These are phyloP conservation scores for Leccinum arenicola DNA, from an alignment of 768 basidiomycete species.

Conservation along the genomic window DNA sequence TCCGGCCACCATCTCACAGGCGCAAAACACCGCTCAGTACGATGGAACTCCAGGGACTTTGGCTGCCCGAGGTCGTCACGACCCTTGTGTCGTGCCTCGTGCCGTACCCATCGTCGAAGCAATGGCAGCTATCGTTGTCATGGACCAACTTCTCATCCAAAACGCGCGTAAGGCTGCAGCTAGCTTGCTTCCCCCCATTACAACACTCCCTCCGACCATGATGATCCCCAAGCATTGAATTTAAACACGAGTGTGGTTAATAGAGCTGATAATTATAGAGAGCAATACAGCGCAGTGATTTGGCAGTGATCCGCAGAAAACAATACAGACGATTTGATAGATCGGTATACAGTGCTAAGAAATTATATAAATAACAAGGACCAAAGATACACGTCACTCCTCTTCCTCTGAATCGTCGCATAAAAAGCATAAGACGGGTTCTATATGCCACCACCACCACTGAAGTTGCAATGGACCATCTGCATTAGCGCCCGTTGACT, in stretches of 20 bases:
- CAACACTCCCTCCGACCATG: conserved; percentile 93
- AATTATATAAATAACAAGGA: neutral
- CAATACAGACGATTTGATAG: conserved; percentile 13
- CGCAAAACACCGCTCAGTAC: conserved; percentile 89
- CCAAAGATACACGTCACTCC: conserved; percentile 21
- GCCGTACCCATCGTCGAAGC: conserved; percentile 98
- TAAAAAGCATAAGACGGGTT: conserved; percentile 61
- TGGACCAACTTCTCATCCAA: conserved; percentile 92
- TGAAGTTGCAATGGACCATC: conserved; percentile 26
- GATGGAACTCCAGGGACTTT: conserved; percentile 86
- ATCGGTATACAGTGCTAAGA: neutral
- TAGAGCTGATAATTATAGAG: neutral
- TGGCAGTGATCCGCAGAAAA: conserved; percentile 8
- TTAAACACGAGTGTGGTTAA: conserved; percentile 4
- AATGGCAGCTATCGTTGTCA: conserved; percentile 93
- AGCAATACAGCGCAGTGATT: neutral
- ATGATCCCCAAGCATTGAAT: conserved; percentile 49
- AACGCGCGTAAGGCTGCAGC: conserved; percentile 76
- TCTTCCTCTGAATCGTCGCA: conserved; percentile 54
- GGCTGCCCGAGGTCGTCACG: conserved; percentile 91
- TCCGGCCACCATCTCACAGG: conserved; percentile 94
- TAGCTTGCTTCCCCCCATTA: conserved; percentile 75
- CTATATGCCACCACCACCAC: conserved; percentile 87
- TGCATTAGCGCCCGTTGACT: neutral
- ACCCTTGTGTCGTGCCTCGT: conserved; percentile 95